Evolutionary conservation across 169 alveolate genomes (phyloP), one percentile per base, ranked within the genome.

Genomic region (Theileria sp.): DNA sequence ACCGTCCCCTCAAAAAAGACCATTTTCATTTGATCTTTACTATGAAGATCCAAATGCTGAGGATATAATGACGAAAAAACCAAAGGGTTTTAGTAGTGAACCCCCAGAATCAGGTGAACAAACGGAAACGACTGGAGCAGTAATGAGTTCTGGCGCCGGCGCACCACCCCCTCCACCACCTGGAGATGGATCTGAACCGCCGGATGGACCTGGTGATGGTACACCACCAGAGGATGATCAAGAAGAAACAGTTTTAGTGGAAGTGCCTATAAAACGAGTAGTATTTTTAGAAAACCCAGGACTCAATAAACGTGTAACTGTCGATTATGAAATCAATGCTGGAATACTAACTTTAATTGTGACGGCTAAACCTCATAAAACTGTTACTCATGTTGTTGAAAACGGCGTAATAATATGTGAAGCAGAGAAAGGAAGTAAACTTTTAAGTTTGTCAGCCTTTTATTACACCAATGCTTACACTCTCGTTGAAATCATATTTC

Each of bases 321-420:
- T 19, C 49, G 72, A 64, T 3, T 25, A 64, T 21, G 72, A 64
- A 64, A 21, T 64, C 50, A 64, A 64, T 38, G 72, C 7, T 38
- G 72, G 72, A 64, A 64, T 30, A 30, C 72, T 51, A 21, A 64
- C 72, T 17, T 38, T 64, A 15, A n/a, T 58, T 25, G 26, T 58
- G 26, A 58, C 2, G 67, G 67, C 67, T 1, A 58, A 25, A 15
- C 30, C 30, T 23, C 30, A 60, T 60, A 60, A 60, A 60, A 60
- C 30, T 23, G 23, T 60, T 17, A 25, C 68, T 10, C 44, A 25
- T 23, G 23, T 60, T 60, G 10, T 23, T 60, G 68, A 60, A 28
- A 1, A 28, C 0, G 68, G 68, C 10, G 10, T 25, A 28, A 60
- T 25, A 25, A 60, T 60, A 10, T 60, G 68, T 23, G 68, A 60